A percentile compares a stretch with the other conserved stretches of the same genome.
These are phyloP conservation scores for Saccharomyces mikatae DNA, from an alignment of 805 yeast genomes.

Conservation along the genomic window DNA sequence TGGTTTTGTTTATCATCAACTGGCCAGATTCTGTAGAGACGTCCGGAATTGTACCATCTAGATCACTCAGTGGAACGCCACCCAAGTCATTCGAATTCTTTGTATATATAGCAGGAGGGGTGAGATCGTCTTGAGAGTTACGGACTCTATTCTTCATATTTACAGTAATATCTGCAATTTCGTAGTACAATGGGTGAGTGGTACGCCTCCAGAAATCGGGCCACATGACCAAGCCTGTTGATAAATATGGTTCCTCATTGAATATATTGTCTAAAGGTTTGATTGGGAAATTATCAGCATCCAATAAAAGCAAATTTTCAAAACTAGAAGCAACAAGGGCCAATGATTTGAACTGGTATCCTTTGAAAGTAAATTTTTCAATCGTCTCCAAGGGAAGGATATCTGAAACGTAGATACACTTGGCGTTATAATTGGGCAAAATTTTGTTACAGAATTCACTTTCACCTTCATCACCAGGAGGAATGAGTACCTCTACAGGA, in stretches of 20 bases:
- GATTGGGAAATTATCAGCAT: constrained; percentile 71
- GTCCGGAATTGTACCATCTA: constrained; percentile 59
- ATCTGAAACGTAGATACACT: constrained; percentile 58
- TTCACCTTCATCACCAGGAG: constrained; percentile 52
- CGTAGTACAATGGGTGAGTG: constrained; percentile 66
- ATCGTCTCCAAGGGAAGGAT: constrained; percentile 43
- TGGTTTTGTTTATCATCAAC: constrained; percentile 51
- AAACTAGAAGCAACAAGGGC: constrained; percentile 69
- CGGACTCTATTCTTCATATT: constrained; percentile 36
- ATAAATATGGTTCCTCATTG: constrained; percentile 47
- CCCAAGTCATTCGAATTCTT: constrained; percentile 18
- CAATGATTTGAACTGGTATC: constrained; percentile 63
- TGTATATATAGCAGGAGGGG: constrained; percentile 29
- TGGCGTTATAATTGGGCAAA: constrained; percentile 46
- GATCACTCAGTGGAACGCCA: constrained; percentile 45
- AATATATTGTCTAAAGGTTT: constrained; percentile 56
- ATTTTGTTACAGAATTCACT: constrained; percentile 50
- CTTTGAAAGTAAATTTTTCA: constrained; percentile 36
- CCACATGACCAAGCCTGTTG: constrained; percentile 55
- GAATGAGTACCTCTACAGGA: constrained; percentile 74
- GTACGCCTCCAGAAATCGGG: constrained; percentile 88
- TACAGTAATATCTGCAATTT: constrained; percentile 54
- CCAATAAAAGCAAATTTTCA: constrained; percentile 63
- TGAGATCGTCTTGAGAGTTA: constrained; percentile 30
- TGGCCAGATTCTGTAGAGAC: constrained; percentile 74